Percentiles rank a stretch among this genome's conserved stretches.
phyloP scores from a whole-genome alignment of 495 filamentous ascomycete species.

The Aspergillus haitiensis region DNA sequence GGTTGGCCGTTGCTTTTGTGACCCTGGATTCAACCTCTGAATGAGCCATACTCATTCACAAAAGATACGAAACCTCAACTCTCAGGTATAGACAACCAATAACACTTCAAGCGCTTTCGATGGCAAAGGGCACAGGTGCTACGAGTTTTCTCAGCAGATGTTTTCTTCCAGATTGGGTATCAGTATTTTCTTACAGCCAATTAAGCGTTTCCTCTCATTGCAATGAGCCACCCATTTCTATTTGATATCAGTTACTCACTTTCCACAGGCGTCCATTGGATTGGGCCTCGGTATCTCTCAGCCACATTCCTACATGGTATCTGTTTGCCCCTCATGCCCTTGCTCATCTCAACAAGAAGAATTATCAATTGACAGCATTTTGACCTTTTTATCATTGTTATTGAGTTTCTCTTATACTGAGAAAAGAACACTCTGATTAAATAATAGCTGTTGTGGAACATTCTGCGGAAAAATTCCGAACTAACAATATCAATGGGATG shows the following conservation, averaged over 20 bases:
- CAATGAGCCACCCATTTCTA: slow-evolving; percentile 24
- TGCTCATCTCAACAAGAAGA: not conserved
- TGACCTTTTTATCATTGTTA: no score
- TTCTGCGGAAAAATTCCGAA: slow-evolving; percentile 16
- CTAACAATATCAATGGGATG: not conserved
- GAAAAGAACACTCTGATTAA: no score
- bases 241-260: slow-evolving; percentile 19
- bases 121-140: slow-evolving; percentile 89
- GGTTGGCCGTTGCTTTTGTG: slow-evolving; percentile 79
- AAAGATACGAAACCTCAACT: not conserved
- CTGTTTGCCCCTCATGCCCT: not conserved
- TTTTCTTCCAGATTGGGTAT: slow-evolving; percentile 87
- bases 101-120: slow-evolving; percentile 43
- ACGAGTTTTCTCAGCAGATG: slow-evolving; percentile 89
- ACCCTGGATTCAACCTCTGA: no score
- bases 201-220: slow-evolving; percentile 69
- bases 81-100: slow-evolving; percentile 31
- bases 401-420: no score
- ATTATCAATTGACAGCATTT: no score
- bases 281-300: no score
- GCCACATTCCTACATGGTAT: no score
- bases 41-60: no score
- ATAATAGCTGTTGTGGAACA: no score
- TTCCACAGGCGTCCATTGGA: slow-evolving; percentile 19
- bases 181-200: slow-evolving; percentile 87